A percentile compares a stretch with the other conserved stretches of the same genome.
Conservation (phyloP, 768 basidiomycete species). For the Pulveroboletus sp. region DNA sequence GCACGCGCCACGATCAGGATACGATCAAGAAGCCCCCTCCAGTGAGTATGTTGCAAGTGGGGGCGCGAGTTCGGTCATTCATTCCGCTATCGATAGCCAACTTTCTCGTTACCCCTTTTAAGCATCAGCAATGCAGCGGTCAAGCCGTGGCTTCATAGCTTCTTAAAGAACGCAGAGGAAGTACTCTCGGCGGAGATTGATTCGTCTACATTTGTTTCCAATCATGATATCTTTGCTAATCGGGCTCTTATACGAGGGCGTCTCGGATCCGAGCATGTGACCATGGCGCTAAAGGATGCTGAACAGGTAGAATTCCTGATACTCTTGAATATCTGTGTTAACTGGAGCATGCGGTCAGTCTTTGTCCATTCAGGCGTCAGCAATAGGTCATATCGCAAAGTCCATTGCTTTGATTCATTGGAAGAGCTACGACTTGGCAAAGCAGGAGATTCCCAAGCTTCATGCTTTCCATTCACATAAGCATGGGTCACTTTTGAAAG, state of each 20-base stretch:
- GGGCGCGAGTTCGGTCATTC: background rate
- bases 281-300: slow-evolving; percentile 9
- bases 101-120: slow-evolving; percentile 14
- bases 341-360: slow-evolving; percentile 4
- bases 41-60: background rate
- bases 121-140: slow-evolving; percentile 15
- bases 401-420: slow-evolving; percentile 6
- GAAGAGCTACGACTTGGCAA: background rate
- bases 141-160: slow-evolving; percentile 18
- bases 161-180: slow-evolving; percentile 6
- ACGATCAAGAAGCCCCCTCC: background rate
- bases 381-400: slow-evolving; percentile 17
- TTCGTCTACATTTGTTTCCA: background rate
- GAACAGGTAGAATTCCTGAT: background rate
- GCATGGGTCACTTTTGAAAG: slow-evolving; percentile 2
- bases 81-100: background rate
- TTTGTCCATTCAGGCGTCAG: slow-evolving; percentile 4
- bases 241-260: slow-evolving; percentile 14
- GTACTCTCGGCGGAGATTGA: slow-evolving; percentile 11
- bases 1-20: slow-evolving; percentile 4
- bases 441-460: slow-evolving; percentile 1
- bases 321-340: background rate
- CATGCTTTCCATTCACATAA: background rate
- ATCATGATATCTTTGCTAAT: slow-evolving; percentile 12
- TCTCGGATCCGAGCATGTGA: background rate